Conservation (phyloP, 176 grass and related monocot genomes). For the maize (Zea mays) region Zm-B73-REFERENCE-NAM-5.0 NC_050097.1:222278001-222278500, state of each 20-base stretch:
- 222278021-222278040: not conserved
- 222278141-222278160: slow-evolving; percentile 2
- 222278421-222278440: not conserved
- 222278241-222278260: not conserved
- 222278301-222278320: no score
- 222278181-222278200: not conserved
- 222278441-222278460: not conserved
- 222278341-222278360: no score
- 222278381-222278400: no score
- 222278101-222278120: not conserved
- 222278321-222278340: no score
- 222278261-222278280: not conserved
- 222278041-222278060: not conserved
- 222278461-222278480: not conserved
- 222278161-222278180: slow-evolving; percentile 1
- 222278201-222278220: not conserved
- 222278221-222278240: not conserved
- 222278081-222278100: not conserved
- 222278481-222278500: not conserved
- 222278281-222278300: no score
- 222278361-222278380: no score
- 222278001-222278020: slow-evolving; percentile 9
- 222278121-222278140: slow-evolving; percentile 9
- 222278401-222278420: slow-evolving; percentile 3
- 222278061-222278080: not conserved